Percentiles rank a stretch among this genome's conserved stretches.
These are phyloP conservation scores for Monosporozyma aquatica DNA, from an alignment of 805 yeast genomes.

Conservation along the genomic window DNA sequence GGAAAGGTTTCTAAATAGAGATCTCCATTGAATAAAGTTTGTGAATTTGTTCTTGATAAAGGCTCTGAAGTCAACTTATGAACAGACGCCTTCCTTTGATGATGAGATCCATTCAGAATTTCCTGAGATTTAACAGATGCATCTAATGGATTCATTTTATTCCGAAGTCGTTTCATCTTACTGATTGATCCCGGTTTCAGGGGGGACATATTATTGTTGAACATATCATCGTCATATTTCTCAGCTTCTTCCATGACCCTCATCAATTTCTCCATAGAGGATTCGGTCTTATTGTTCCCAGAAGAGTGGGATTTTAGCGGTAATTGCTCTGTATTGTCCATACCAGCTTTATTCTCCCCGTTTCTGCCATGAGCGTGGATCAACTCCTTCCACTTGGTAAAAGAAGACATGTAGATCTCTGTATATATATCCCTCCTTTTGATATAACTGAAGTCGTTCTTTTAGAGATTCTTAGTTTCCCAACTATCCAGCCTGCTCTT, in stretches of 20 bases:
- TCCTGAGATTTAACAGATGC: no score
- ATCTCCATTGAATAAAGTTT: background rate
- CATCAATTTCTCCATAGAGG: background rate
- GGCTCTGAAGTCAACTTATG: background rate
- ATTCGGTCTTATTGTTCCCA: background rate
- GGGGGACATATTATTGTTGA: background rate
- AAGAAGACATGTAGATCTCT: no score
- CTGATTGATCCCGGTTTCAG: background rate
- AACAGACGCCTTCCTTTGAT: background rate
- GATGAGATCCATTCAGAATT: no score
- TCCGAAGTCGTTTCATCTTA: constrained; percentile 17
- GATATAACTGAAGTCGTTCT: no score
- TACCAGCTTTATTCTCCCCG: no score
- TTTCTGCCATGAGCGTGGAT: no score
- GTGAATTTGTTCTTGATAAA: background rate
- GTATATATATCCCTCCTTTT: no score
- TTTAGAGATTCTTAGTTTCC: no score
- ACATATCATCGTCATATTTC: background rate
- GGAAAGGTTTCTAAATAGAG: constrained; percentile 6
- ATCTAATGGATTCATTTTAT: constrained; percentile 19
- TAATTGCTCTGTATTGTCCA: no score
- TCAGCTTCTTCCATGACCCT: constrained; percentile 5
- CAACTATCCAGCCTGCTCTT: no score
- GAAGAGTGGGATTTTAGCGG: no score
- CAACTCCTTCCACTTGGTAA: no score